Base-by-base conservation (phyloP, 257 asterid species). In the Capsicum chinense region DNA sequence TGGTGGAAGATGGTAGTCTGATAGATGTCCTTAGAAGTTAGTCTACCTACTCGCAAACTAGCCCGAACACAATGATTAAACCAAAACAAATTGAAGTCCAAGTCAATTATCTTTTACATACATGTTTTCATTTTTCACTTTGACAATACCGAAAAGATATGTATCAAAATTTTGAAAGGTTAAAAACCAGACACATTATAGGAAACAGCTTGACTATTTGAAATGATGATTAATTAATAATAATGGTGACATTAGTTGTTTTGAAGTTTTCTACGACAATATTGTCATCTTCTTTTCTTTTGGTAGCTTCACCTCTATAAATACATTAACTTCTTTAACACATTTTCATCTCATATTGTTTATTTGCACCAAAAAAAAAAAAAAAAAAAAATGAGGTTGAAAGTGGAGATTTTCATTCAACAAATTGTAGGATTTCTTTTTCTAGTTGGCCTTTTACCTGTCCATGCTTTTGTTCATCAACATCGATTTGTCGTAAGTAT, bases 231-330 rank as follows among this genome's bases (percentile, higher is more conserved):
- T 69, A 39, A 39, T 59, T n/a, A 59, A 59, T 68, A 39, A 39
- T 39, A 39, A 52, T 52, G 11, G 73, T 69, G 9, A 39, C 17
- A 15, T 42, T 69, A 42, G 79, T 69, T 42, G 26, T 69, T 42
- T 69, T 69, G 79, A 42, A 42, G 14, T 69, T 69, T 69, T 33
- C 79, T 69, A 69, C 35, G 79, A 69, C 79, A 69, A 42, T 69
- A 8, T 69, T 69, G 56, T 42, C 35, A 9, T 69, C 35, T 16
- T 69, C 7, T 42, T 42, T 56, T 69, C 56, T 16, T 69, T 69
- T 69, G 56, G 50, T 69, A 69, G 16, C 56, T 69, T 69, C 14
- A 69, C 10, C 54, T 69, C 35, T 69, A 69, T 69, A 69, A 69
- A 69, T 42, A 42, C 56, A 69, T 42, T 16, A 69, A 69, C 9